These are phyloP conservation scores for Kockovaella imperatae DNA, from an alignment of 768 basidiomycete genomes.

Conservation along the genomic window DNA sequence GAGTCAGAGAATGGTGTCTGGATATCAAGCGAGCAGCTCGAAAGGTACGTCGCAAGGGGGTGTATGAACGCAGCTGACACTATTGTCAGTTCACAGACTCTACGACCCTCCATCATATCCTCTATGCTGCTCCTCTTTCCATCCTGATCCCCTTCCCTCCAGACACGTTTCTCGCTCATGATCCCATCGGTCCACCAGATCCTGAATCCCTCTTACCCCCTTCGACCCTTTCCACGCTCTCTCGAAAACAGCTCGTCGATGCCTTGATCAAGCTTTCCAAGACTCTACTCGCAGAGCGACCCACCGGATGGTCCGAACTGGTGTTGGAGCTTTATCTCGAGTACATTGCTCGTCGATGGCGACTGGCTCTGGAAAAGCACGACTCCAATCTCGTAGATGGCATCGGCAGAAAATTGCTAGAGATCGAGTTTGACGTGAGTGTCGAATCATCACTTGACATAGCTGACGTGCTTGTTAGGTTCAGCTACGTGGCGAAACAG, in stretches of 20 bases:
- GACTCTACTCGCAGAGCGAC: not conserved
- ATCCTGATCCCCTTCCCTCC: constrained; percentile 1
- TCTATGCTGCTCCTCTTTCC: constrained; percentile 5
- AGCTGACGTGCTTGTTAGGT: constrained; percentile 13
- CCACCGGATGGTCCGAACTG: constrained; percentile 6
- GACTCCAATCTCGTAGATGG: constrained; percentile 13
- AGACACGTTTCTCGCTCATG: not conserved
- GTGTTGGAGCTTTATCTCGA: constrained; percentile 23
- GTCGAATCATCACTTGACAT: no score
- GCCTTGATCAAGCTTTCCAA: constrained; percentile 8
- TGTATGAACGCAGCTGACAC: constrained; percentile 2
- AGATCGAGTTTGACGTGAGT: constrained; percentile 34
- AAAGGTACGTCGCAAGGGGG: constrained; percentile 6
- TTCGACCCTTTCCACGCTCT: constrained; percentile 2
- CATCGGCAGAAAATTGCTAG: constrained; percentile 23
- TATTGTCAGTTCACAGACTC: constrained; percentile 1
- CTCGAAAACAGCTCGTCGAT: constrained; percentile 14
- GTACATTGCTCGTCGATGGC: constrained; percentile 19
- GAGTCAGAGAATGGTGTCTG: constrained; percentile 21
- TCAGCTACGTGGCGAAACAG: constrained; percentile 11
- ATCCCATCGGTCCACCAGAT: not conserved
- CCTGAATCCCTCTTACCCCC: constrained; percentile 4
- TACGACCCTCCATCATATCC: constrained; percentile 1
- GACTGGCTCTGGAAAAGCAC: not conserved
- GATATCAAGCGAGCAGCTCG: constrained; percentile 12